Percentiles rank a stretch among this genome's conserved stretches.
These are phyloP conservation scores for Fusarium sp. DNA, from an alignment of 2,329 filamentous ascomycete species.

Conservation along the genomic window DNA sequence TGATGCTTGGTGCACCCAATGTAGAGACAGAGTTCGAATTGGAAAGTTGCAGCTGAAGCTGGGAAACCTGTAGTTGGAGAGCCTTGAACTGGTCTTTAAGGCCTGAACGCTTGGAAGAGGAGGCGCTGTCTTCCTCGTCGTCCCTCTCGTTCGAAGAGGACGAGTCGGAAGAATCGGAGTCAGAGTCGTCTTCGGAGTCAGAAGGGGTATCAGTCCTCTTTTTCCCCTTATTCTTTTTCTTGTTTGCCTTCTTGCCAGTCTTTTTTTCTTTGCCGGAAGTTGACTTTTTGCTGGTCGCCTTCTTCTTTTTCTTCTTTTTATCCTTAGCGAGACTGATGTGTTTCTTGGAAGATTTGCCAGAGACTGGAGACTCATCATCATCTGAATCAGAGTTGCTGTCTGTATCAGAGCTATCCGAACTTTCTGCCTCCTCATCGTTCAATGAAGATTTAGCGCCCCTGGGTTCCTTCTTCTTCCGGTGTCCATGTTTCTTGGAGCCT, in stretches of 20 bases:
- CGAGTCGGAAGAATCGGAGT: constrained; percentile 46
- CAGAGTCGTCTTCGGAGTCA: constrained; percentile 42
- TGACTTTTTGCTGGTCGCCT: constrained; percentile 17
- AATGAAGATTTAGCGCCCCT: constrained; percentile 10
- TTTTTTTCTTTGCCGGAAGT: constrained; percentile 30
- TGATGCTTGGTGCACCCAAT: constrained; percentile 2
- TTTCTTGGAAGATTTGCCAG: constrained; percentile 32
- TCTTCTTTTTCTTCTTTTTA: constrained; percentile 33
- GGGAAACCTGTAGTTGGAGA: constrained; percentile 49
- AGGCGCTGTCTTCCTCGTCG: constrained; percentile 33
- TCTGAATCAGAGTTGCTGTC: constrained; percentile 38
- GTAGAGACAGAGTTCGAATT: constrained; percentile 11
- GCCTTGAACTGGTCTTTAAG: constrained; percentile 51
- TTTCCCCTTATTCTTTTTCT: constrained; percentile 32
- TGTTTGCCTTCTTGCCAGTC: constrained; percentile 20
- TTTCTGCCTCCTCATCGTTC: constrained; percentile 27
- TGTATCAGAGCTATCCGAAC: constrained; percentile 24
- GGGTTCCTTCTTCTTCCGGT: constrained; percentile 25
- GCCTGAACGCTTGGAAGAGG: constrained; percentile 19
- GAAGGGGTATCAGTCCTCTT: constrained; percentile 8
- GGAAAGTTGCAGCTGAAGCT: constrained; percentile 45
- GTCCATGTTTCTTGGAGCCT: constrained; percentile 33
- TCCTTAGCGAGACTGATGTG: constrained; percentile 13
- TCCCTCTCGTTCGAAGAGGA: constrained; percentile 38
- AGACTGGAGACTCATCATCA: constrained; percentile 20